Conservation (phyloP, 164 flowering plant species). For the Echeveria elegans region DNA sequence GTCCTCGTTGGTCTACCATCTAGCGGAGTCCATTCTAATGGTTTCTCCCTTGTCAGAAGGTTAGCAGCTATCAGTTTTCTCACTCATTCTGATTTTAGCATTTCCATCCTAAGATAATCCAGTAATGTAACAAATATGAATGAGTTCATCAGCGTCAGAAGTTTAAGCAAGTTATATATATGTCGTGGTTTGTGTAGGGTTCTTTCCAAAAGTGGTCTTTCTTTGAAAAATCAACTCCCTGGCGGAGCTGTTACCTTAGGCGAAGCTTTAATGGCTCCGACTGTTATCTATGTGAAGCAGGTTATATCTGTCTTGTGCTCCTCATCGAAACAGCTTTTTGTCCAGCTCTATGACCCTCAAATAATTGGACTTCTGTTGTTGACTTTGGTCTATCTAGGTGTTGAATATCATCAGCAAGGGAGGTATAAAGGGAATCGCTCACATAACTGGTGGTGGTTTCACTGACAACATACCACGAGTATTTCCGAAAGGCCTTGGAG, state of each 20-base stretch:
- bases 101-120: background rate
- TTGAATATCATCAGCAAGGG: conserved; percentile 75
- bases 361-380: background rate
- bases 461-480: conserved; percentile 95
- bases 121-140: background rate
- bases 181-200: conserved; percentile 36
- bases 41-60: conserved; percentile 98
- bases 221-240: conserved; percentile 65
- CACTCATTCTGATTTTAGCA: background rate
- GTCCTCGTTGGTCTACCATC: conserved; percentile 89
- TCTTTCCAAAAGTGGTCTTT: conserved; percentile 59
- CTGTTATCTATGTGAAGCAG: conserved; percentile 91
- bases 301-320: conserved; percentile 19
- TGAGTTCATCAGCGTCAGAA: background rate
- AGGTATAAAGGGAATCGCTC: conserved; percentile 93
- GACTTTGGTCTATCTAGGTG: conserved; percentile 35
- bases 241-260: conserved; percentile 50
- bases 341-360: background rate
- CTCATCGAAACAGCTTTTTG: background rate
- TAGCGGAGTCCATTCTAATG: conserved; percentile 95
- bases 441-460: conserved; percentile 96
- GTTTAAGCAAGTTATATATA: background rate
- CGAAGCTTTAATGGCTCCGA: conserved; percentile 92
- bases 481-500: conserved; percentile 86
- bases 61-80: conserved; percentile 13